These are phyloP conservation scores for Dipteronia dyeriana DNA, from an alignment of 345 rosid species.

Conservation along the genomic window DNA sequence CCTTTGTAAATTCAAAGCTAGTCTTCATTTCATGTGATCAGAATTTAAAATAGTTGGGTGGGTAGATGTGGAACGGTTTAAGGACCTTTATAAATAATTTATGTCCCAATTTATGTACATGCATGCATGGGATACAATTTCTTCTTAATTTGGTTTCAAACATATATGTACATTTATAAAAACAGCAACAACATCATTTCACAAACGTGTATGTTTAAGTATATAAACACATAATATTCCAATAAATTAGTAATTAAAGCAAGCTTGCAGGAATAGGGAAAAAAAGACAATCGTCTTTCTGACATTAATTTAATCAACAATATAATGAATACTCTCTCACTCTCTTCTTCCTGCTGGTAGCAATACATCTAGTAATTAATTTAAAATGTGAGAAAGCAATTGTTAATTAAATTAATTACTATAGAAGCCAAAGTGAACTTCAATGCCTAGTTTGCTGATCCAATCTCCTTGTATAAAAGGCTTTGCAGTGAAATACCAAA, in stretches of 20 bases:
- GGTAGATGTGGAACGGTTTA: no score
- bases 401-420: conserved; percentile 8
- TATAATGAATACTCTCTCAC: neutral
- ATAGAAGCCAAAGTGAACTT: conserved; percentile 48
- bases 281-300: neutral
- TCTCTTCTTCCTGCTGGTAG: neutral
- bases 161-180: neutral
- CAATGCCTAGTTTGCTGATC: conserved; percentile 37
- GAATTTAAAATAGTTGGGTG: no score
- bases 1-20: no score
- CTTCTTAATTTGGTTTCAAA: neutral
- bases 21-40: no score
- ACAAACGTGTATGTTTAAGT: neutral
- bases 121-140: neutral
- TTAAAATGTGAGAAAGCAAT: no score
- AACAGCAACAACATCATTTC: neutral
- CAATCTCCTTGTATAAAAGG: conserved; percentile 65
- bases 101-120: neutral
- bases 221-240: neutral
- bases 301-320: no score
- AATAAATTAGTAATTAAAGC: neutral
- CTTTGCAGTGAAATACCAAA: conserved; percentile 56
- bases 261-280: neutral
- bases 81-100: neutral
- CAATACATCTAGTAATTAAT: neutral